Evolutionary conservation across 306 rosid species (phyloP).

Genomic region (Vigna hirtella): DNA sequence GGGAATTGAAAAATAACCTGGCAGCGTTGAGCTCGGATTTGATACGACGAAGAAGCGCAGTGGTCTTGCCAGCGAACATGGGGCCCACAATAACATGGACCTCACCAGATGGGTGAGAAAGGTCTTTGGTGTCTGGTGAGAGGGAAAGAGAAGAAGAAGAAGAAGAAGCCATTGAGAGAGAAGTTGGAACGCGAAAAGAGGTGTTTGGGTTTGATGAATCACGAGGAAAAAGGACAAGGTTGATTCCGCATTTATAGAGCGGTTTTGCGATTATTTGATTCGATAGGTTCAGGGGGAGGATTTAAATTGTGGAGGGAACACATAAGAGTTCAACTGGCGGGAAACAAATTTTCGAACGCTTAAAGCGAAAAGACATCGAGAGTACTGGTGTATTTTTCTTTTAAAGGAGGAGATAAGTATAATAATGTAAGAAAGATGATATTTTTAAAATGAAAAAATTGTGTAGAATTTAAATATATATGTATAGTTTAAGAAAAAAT

Average conservation of each 20-base stretch:
- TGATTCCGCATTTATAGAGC: not conserved
- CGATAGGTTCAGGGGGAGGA: not conserved
- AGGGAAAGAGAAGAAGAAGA: conserved; percentile 43
- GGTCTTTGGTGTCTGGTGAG: conserved; percentile 30
- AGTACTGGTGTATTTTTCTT: too few relatives aligned
- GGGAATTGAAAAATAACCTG: conserved; percentile 49
- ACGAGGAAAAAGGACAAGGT: not conserved
- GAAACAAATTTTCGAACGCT: not conserved
- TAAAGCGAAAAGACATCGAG: too few relatives aligned
- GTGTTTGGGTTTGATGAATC: not conserved
- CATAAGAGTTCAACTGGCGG: not conserved
- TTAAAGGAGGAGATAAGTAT: too few relatives aligned
- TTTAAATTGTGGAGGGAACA: not conserved
- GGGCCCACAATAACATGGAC: conserved; percentile 92
- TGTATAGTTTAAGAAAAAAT: too few relatives aligned
- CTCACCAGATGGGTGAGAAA: conserved; percentile 59
- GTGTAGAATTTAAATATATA: too few relatives aligned
- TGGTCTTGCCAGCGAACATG: conserved; percentile 95
- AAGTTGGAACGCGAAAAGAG: not conserved
- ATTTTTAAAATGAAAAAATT: too few relatives aligned
- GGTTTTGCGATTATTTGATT: not conserved
- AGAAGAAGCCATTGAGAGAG: not conserved
- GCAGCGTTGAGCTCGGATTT: conserved; percentile 68
- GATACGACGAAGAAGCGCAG: conserved; percentile 87
- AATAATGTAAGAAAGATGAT: too few relatives aligned